phyloP scores from a whole-genome alignment of 2,329 filamentous ascomycete species.

The Mollisiaceae sp. region DNA sequence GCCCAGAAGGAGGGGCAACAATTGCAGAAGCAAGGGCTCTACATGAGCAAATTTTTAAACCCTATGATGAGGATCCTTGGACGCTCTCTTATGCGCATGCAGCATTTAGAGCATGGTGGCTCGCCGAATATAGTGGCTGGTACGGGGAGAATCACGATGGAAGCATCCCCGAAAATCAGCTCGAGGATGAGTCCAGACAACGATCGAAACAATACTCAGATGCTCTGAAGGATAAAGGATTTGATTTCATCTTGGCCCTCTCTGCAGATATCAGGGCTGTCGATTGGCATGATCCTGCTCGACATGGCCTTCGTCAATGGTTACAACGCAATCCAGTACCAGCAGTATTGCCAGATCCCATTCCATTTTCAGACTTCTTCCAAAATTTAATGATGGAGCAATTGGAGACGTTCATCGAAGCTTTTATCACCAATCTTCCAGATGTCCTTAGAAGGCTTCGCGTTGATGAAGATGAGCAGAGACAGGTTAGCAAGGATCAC shows the following conservation, averaged over 20 bases:
- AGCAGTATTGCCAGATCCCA: slow-evolving; percentile 68
- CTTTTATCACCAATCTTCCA: slow-evolving; percentile 93
- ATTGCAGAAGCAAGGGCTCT: slow-evolving; percentile 73
- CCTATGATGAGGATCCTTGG: slow-evolving; percentile 73
- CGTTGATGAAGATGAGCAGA: slow-evolving; percentile 87
- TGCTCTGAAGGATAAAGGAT: slow-evolving; percentile 83
- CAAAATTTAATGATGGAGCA: slow-evolving; percentile 76
- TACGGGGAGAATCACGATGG: slow-evolving; percentile 74
- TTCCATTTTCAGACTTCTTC: slow-evolving; percentile 74
- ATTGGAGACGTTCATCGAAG: slow-evolving; percentile 85
- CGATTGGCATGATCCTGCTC: slow-evolving; percentile 87
- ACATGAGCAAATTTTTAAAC: slow-evolving; percentile 69
- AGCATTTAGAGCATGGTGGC: slow-evolving; percentile 82
- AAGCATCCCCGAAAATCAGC: slow-evolving; percentile 65
- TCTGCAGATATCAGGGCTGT: slow-evolving; percentile 80
- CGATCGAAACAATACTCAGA: slow-evolving; percentile 76
- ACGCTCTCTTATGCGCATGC: slow-evolving; percentile 77
- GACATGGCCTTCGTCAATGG: slow-evolving; percentile 80
- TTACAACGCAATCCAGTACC: slow-evolving; percentile 77
- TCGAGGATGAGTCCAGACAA: slow-evolving; percentile 69
- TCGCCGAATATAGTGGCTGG: slow-evolving; percentile 90
- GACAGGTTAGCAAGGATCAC: slow-evolving; percentile 67
- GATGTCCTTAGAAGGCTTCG: slow-evolving; percentile 87
- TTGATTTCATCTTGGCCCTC: slow-evolving; percentile 88
- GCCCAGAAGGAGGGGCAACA: slow-evolving; percentile 71